Evolutionary conservation across 148 eudicot genomes (phyloP), one percentile per base, ranked within the genome.

Genomic region (Diospyros kaki): DNA sequence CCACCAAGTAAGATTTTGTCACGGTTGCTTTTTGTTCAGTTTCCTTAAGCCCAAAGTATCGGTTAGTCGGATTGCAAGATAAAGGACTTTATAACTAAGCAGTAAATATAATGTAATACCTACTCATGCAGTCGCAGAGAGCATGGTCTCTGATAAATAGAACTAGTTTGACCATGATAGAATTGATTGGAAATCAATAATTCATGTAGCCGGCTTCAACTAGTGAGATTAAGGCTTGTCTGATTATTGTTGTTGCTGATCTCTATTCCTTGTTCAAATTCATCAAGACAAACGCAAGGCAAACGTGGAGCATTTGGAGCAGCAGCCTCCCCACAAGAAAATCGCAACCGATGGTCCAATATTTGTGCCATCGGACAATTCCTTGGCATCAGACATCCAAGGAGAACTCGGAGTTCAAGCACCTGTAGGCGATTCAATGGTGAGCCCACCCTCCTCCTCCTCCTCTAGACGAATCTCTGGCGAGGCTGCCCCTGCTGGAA

Each of bases 281-380:
- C 38, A 61, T 74, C 48, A 53, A 88, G 92, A 84, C 67, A 88
- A 90, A 83, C 86, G 92, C 72, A 87, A 86, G 80, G 86, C 75
- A 56, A 76, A 58, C 8, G 41, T 9, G 71, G 90, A 88, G 65
- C 76, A 76, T 53, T 18, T 48, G 66, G 92, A 84, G 69, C 85
- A 86, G 46, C 89, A 83, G 78, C 80, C 81, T 14, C 82, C 90
- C 44, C 64, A 72, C 69, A 90, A 88, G 83, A 86, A 81, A 71
- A 68, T 75, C 8, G 77, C 75, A n/a, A 82, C 78, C 39, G 92
- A 88, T 72, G 84, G 84, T 52, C 81, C 86, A 38, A 59, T 76
- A 18, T 72, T 60, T 68, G 70, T 70, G 43, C 59, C 9, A 6
- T 70, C 81, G 15, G 79, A 73, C 80, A 78, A 76, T 69, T 58